Base-by-base conservation (phyloP, 1,284 basidiomycete species). In the Phenoliferia sp. region DNA sequence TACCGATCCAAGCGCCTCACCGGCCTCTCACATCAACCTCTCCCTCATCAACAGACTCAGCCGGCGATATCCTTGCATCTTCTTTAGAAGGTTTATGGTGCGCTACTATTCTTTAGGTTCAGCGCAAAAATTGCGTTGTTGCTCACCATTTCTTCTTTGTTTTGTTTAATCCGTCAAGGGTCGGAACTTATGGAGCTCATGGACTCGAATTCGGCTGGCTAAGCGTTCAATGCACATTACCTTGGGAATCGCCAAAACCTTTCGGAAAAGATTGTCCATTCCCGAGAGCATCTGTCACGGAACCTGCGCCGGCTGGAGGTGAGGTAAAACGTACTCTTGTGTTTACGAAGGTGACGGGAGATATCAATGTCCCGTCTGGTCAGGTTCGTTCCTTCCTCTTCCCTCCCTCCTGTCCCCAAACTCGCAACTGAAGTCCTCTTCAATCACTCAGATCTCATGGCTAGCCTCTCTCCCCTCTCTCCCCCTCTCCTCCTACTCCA, bases 161-260 rank as follows among this genome's bases (percentile, higher is more conserved):
- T 32, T 31, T 50, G 4, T 32, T 16, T 48, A 32, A 15, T 19
- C 16, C n/a, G 31, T 19, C 6, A 36, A 69, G 67, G 72, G 57
- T 73, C 28, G 72, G 72, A 9, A 65, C 72, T 3, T 73, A 70
- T 57, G 68, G 68, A 12, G 31, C 61, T 2, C 72, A 73, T 60
- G 72, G 72, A 0, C 64, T 73, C 67, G 70, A 73, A 50, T 67
- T 70, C 54, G 66, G 71, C 16, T 35, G 67, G 31, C 26, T 73
- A 26, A 36, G 58, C 5, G 34, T 65, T 34, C 52, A 55, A 3
- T 52, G 48, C 48, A 9, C 48, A 19, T 6, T 52, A 29, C 67
- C 36, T 55, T 29, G 5, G 33, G 26, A 19, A 28, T 16, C 48
- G 48, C 22, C 50, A 52, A 55, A 7, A 34, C 33, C 34, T n/a